Conservation (phyloP, 805 yeast genomes). For the Starmerella sirachaensis region DNA sequence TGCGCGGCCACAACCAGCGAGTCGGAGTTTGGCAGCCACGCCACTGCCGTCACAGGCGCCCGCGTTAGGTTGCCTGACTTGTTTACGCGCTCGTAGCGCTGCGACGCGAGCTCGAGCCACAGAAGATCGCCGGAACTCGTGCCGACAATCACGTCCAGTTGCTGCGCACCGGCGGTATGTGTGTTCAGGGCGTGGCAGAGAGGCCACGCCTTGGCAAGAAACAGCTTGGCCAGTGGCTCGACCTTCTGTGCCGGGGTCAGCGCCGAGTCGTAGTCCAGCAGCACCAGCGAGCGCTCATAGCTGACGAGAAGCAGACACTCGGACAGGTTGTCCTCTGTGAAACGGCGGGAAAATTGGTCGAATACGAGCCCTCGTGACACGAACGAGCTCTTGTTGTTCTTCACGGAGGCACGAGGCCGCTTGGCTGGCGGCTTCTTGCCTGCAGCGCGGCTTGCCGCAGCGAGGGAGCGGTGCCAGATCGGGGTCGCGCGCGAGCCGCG, state of each 20-base stretch:
- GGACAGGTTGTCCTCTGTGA: conserved; percentile 28
- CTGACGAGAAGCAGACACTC: conserved; percentile 26
- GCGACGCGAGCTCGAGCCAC: conserved; percentile 43
- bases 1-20: conserved; percentile 45
- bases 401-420: conserved; percentile 29
- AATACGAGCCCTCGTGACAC: conserved; percentile 29
- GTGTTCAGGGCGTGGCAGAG: conserved; percentile 29
- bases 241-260: conserved; percentile 7
- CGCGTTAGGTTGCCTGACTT: conserved; percentile 36
- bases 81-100: conserved; percentile 41
- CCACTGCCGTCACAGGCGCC: conserved; percentile 35
- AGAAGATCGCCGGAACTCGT: conserved; percentile 56
- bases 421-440: conserved; percentile 5
- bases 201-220: conserved; percentile 32
- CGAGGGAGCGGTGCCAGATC: conserved; percentile 5
- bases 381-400: conserved; percentile 32
- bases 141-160: conserved; percentile 46
- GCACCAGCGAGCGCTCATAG: conserved; percentile 14
- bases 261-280: conserved; percentile 23
- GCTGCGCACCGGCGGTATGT: conserved; percentile 24
- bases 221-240: conserved; percentile 31
- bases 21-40: conserved; percentile 37
- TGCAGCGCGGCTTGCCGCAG: background rate
- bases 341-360: conserved; percentile 27
- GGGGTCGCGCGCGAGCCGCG: conserved; percentile 15